A percentile compares a stretch with the other conserved stretches of the same genome.
phyloP scores from a whole-genome alignment of 2,329 filamentous ascomycete species.

The Alternaria solani region DNA sequence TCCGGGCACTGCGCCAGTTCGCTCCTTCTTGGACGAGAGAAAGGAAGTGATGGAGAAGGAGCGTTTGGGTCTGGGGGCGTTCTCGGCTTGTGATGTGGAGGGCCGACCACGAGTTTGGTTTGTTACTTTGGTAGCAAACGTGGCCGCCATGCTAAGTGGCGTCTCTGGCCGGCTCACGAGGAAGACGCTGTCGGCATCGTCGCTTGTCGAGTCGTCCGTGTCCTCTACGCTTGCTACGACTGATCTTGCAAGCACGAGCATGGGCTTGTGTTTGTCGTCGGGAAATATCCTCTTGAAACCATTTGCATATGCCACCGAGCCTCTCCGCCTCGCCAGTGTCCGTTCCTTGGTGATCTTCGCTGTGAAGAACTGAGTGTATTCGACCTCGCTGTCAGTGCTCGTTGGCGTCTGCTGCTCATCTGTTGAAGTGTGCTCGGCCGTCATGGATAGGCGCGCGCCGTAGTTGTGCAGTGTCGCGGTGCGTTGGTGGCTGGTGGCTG shows the following conservation, averaged over 20 bases:
- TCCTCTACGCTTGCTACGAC: conserved; percentile 45
- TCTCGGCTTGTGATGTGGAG: conserved; percentile 31
- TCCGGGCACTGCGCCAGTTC: conserved; percentile 37
- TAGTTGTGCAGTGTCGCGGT: conserved; percentile 72
- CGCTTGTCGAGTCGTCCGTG: conserved; percentile 48
- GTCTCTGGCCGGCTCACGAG: conserved; percentile 51
- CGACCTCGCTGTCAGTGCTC: conserved; percentile 37
- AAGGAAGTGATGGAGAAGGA: conserved; percentile 62
- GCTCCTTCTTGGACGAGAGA: conserved; percentile 52
- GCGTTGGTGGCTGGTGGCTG: conserved; percentile 81
- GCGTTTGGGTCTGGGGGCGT: conserved; percentile 50
- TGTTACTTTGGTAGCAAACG: conserved; percentile 37
- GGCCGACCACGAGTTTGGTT: conserved; percentile 21
- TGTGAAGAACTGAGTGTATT: conserved; percentile 51
- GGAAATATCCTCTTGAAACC: conserved; percentile 56
- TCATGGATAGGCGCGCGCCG: conserved; percentile 43
- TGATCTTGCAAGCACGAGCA: conserved; percentile 58
- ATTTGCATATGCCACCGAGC: conserved; percentile 49
- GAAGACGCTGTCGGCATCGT: conserved; percentile 51
- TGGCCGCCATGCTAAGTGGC: conserved; percentile 44
- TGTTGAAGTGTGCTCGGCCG: conserved; percentile 31
- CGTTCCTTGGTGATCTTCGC: conserved; percentile 46
- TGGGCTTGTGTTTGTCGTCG: conserved; percentile 55
- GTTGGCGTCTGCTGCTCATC: conserved; percentile 29
- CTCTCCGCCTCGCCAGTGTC: conserved; percentile 53